phyloP scores from a whole-genome alignment of 352 stramenopile genomes.

The Phytophthora macrochlamydospora region DNA sequence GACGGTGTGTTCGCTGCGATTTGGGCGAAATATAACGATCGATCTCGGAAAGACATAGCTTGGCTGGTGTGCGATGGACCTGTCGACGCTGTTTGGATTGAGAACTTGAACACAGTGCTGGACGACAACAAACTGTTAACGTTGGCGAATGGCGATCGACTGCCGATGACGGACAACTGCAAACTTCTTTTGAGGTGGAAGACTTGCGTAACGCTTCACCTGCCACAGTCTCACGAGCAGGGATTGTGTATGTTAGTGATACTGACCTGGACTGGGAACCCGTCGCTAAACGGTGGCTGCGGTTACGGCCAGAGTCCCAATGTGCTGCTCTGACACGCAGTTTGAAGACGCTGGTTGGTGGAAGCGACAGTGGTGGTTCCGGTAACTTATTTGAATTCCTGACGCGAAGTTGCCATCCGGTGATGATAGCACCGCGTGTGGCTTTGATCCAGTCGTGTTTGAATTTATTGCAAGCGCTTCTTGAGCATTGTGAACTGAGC shows the following conservation, averaged over 20 bases:
- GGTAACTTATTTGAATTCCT: conserved; percentile 84
- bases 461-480: conserved; percentile 61
- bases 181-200: conserved; percentile 94
- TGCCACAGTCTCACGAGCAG: conserved; percentile 90
- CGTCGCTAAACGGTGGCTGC: conserved; percentile 68
- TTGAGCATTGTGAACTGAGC: conserved; percentile 66
- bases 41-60: conserved; percentile 75
- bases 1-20: conserved; percentile 83
- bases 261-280: conserved; percentile 80
- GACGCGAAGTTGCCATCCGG: conserved; percentile 51
- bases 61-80: conserved; percentile 95
- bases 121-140: conserved; percentile 96
- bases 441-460: conserved; percentile 82
- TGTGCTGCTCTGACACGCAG: conserved; percentile 48
- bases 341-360: conserved; percentile 60
- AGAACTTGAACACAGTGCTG: conserved; percentile 95
- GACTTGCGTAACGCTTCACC: conserved; percentile 92
- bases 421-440: conserved; percentile 75
- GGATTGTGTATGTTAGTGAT: conserved; percentile 92
- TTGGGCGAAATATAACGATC: conserved; percentile 90
- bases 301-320: conserved; percentile 50
- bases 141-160: conserved; percentile 91
- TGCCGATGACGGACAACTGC: conserved; percentile 89
- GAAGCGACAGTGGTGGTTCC: conserved; percentile 15
- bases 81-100: conserved; percentile 94